Percentiles rank a stretch among this genome's conserved stretches.
phyloP scores from a whole-genome alignment of 2,329 filamentous ascomycete genomes.

The Trichoderma brevicompactum region DNA sequence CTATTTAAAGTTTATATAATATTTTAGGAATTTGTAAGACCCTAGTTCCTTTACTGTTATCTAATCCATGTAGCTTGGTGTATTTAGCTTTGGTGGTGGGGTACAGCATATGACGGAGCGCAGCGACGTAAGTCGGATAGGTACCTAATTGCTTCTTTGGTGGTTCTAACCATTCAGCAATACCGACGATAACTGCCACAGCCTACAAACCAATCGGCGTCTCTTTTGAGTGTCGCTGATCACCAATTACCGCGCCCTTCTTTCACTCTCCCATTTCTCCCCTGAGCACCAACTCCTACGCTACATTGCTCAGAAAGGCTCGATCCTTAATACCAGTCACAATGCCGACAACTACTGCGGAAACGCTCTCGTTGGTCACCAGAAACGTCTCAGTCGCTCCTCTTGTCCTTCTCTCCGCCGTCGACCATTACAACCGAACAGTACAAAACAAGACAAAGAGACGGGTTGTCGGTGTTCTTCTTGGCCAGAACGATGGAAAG shows the following conservation, averaged over 20 bases:
- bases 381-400: slow-evolving; percentile 96
- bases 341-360: slow-evolving; percentile 96
- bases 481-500: slow-evolving; percentile 95
- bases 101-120: slow-evolving; percentile 20
- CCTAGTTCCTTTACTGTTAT: not conserved
- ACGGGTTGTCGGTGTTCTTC: slow-evolving; percentile 89
- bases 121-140: slow-evolving; percentile 25
- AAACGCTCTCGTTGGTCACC: slow-evolving; percentile 92
- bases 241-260: not conserved
- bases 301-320: not conserved
- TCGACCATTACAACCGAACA: slow-evolving; percentile 97
- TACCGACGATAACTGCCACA: slow-evolving; percentile 1
- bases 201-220: slow-evolving; percentile 12
- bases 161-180: slow-evolving; percentile 11
- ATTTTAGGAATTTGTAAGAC: not conserved
- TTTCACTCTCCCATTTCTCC: not conserved
- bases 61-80: not conserved
- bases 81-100: slow-evolving; percentile 9
- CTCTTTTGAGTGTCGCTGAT: not conserved
- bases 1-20: not conserved
- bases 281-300: not conserved
- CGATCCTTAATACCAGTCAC: slow-evolving; percentile 39
- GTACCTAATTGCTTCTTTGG: slow-evolving; percentile 25
- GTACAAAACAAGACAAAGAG: slow-evolving; percentile 82
- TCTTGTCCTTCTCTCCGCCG: slow-evolving; percentile 93